Evolutionary conservation across 352 stramenopile genomes (phyloP).

Genomic region (Thalassiosira livingstoniorum): DNA sequence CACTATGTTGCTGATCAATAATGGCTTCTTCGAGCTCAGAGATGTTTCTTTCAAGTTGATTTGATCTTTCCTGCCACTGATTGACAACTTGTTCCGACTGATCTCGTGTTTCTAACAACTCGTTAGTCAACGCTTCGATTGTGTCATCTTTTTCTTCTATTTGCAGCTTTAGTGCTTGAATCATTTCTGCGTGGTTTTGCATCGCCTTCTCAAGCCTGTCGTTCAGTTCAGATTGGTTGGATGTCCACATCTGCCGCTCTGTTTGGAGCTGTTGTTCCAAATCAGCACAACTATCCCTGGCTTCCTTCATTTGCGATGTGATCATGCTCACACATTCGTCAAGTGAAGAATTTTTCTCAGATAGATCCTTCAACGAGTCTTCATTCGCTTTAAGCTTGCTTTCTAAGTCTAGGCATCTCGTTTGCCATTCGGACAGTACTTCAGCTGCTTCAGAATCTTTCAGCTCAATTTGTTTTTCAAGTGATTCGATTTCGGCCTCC

Average conservation of each 20-base stretch:
- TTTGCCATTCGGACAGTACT: slow-evolving; percentile 59
- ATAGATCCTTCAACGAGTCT: slow-evolving; percentile 3
- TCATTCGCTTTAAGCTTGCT: background rate
- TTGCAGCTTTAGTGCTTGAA: slow-evolving; percentile 28
- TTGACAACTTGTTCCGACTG: slow-evolving; percentile 66
- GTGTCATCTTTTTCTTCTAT: slow-evolving; percentile 52
- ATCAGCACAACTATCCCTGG: no score
- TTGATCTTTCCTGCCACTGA: slow-evolving; percentile 67
- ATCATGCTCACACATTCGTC: slow-evolving; percentile 14
- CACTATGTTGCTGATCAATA: slow-evolving; percentile 36
- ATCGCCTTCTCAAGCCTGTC: no score
- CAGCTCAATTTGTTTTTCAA: slow-evolving; percentile 62
- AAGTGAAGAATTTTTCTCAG: slow-evolving; percentile 18
- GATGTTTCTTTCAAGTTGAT: slow-evolving; percentile 64
- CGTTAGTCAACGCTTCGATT: slow-evolving; percentile 51
- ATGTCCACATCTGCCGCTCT: background rate
- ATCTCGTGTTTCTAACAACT: slow-evolving; percentile 58
- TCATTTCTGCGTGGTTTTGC: background rate
- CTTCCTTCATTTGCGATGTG: background rate
- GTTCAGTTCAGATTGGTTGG: no score
- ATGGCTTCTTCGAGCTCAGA: slow-evolving; percentile 46
- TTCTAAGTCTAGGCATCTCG: slow-evolving; percentile 20
- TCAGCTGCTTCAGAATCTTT: slow-evolving; percentile 56
- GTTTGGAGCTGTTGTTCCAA: slow-evolving; percentile 17
- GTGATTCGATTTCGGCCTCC: slow-evolving; percentile 46